These are phyloP conservation scores for Pisolithus sp. DNA, from an alignment of 768 basidiomycete genomes.

Conservation along the genomic window DNA sequence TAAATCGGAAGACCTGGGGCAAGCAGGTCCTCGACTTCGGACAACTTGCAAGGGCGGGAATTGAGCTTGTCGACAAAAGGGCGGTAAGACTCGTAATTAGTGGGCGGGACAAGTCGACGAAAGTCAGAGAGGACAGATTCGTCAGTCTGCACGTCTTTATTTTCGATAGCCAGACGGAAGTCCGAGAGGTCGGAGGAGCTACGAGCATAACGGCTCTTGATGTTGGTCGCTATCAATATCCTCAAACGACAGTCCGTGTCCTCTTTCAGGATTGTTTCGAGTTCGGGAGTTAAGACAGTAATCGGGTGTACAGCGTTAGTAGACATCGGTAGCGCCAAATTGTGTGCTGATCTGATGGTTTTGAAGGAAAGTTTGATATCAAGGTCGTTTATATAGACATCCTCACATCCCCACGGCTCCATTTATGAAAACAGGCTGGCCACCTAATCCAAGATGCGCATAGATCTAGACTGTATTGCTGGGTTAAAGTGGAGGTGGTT, in stretches of 20 bases:
- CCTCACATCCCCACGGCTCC: too few species aligned
- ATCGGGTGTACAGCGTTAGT: not conserved
- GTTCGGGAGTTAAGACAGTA: not conserved
- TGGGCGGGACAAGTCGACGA: conserved; percentile 12
- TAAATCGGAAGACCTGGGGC: conserved; percentile 19
- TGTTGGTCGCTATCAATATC: conserved; percentile 10
- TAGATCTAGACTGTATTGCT: too few species aligned
- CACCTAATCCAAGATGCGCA: too few species aligned
- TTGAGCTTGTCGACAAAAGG: conserved; percentile 11
- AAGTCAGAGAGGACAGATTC: conserved; percentile 9
- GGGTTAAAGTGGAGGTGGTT: too few species aligned
- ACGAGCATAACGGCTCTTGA: conserved; percentile 8
- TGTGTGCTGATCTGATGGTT: too few species aligned
- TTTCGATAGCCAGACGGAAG: conserved; percentile 10
- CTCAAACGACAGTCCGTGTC: conserved; percentile 4
- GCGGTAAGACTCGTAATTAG: conserved; percentile 16
- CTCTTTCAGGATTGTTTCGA: not conserved
- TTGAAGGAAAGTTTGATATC: too few species aligned
- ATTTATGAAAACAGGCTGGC: too few species aligned
- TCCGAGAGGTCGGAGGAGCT: conserved; percentile 9
- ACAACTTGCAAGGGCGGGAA: not conserved
- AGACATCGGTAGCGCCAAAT: too few species aligned
- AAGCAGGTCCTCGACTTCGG: conserved; percentile 18
- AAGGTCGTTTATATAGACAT: too few species aligned
- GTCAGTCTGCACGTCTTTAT: conserved; percentile 1